Conservation (phyloP, 495 filamentous ascomycete species). For the Choiromyces venosus region DNA sequence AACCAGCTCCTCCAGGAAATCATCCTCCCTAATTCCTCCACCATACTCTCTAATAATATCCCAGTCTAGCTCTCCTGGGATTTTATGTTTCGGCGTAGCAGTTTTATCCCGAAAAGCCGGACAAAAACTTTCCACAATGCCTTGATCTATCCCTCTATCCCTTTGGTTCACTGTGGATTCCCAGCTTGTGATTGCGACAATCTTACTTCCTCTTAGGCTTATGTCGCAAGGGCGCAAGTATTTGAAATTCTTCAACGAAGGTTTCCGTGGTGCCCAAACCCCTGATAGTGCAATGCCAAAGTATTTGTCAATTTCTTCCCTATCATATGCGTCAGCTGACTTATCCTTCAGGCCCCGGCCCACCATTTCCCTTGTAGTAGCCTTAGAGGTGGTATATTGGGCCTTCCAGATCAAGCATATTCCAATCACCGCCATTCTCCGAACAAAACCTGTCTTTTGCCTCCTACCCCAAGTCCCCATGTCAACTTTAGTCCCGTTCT, state of each 20-base stretch:
- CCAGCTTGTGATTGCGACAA: neutral
- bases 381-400: neutral
- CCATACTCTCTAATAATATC: neutral
- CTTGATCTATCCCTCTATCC: neutral
- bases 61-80: neutral
- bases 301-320: neutral
- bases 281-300: neutral
- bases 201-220: neutral
- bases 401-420: neutral
- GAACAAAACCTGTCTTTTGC: neutral
- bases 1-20: neutral
- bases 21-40: neutral
- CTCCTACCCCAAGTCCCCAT: neutral
- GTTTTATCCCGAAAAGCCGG: neutral
- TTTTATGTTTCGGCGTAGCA: neutral
- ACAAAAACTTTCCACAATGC: neutral
- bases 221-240: neutral
- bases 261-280: neutral
- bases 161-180: neutral
- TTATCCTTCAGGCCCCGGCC: neutral
- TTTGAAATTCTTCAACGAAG: neutral
- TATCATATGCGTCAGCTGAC: neutral
- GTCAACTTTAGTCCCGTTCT: neutral
- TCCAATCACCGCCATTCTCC: neutral
- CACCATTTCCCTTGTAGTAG: neutral